Percentiles rank a stretch among this genome's conserved stretches.
These are phyloP conservation scores for Carex arenaria DNA, from an alignment of 202 grass and related monocot genomes.

Conservation along the genomic window DNA sequence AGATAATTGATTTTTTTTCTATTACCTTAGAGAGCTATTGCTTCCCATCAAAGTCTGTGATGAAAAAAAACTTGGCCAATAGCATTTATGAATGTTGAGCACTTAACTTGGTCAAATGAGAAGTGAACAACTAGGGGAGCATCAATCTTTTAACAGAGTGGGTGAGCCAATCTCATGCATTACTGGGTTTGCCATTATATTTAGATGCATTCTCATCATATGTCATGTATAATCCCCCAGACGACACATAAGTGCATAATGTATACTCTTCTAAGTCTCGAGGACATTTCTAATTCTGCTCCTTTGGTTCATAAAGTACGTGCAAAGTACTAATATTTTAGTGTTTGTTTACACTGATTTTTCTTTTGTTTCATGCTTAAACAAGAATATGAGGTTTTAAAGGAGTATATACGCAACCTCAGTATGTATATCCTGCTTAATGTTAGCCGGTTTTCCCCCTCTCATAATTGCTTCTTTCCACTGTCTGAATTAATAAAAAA, in stretches of 20 bases:
- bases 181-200: not conserved
- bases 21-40: not conserved
- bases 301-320: not conserved
- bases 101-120: not conserved
- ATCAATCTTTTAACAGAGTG: not conserved
- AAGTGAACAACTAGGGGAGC: not conserved
- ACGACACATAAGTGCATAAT: not conserved
- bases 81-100: not conserved
- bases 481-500: not conserved
- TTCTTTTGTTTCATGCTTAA: not conserved
- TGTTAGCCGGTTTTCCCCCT: not conserved
- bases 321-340: not conserved
- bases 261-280: not conserved
- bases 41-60: not conserved
- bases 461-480: slow-evolving; percentile 19
- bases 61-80: not conserved
- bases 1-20: slow-evolving; percentile 13
- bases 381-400: not conserved
- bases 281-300: not conserved
- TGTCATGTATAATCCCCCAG: not conserved
- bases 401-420: not conserved
- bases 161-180: not conserved
- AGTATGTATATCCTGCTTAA: not conserved
- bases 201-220: not conserved
- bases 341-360: not conserved